Conservation (phyloP, 73 alveolate genomes). For the Paramecium octaurelia region DNA sequence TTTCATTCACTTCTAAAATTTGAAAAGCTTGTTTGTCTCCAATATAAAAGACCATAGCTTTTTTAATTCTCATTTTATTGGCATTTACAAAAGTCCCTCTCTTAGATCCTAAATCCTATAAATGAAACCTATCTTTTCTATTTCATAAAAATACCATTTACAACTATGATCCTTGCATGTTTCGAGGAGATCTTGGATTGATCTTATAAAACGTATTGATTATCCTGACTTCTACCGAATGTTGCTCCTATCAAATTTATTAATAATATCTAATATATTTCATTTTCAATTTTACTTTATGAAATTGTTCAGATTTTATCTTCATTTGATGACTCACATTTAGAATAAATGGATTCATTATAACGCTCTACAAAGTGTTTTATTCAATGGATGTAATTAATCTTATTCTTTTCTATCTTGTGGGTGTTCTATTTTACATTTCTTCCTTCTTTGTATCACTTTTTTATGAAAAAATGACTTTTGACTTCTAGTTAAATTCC, state of each 20-base stretch:
- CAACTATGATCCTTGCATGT: constrained; percentile 18
- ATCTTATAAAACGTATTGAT: neutral
- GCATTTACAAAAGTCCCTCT: constrained; percentile 43
- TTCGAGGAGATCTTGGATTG: neutral
- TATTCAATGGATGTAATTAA: neutral
- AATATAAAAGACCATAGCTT: neutral
- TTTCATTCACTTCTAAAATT: neutral
- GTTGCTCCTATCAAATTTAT: constrained; percentile 7
- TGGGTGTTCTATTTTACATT: neutral
- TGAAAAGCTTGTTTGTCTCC: constrained; percentile 40
- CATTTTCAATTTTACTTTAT: neutral
- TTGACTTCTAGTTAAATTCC: neutral
- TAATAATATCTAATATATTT: neutral
- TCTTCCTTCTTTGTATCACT: neutral
- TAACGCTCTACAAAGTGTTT: neutral
- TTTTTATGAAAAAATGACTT: neutral
- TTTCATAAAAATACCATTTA: neutral
- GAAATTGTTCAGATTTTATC: neutral
- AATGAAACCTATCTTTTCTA: constrained; percentile 23
- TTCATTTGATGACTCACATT: neutral
- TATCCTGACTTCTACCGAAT: constrained; percentile 43
- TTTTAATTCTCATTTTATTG: neutral
- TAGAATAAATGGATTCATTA: neutral
- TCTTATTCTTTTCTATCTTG: neutral
- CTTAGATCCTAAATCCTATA: constrained; percentile 26